phyloP scores from a whole-genome alignment of 1,284 basidiomycete species.

The Ustilago xerochloae region DNA sequence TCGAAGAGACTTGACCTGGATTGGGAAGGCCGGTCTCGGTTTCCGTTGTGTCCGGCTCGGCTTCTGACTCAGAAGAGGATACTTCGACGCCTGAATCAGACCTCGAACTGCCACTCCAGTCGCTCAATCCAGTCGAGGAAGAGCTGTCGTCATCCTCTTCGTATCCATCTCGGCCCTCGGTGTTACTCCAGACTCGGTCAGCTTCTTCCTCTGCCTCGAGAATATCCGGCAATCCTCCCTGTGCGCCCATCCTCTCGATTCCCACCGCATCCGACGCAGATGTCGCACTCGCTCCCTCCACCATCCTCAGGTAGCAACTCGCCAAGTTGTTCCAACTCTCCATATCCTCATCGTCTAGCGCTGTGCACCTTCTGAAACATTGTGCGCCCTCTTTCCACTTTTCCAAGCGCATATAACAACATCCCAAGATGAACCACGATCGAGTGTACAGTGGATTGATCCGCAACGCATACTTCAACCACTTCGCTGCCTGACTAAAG shows the following conservation, averaged over 20 bases:
- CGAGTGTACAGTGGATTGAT: constrained; percentile 90
- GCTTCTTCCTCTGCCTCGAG: constrained; percentile 51
- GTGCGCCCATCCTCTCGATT: constrained; percentile 34
- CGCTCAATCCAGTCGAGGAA: constrained; percentile 34
- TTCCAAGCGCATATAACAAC: constrained; percentile 82
- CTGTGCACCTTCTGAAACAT: constrained; percentile 85
- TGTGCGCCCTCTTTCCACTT: constrained; percentile 80
- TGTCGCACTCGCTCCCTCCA: constrained; percentile 31
- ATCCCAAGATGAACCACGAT: constrained; percentile 96
- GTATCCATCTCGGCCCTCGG: not conserved
- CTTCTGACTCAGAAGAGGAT: constrained; percentile 30
- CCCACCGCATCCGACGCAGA: constrained; percentile 30
- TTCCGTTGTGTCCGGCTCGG: constrained; percentile 29
- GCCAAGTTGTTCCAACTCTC: constrained; percentile 99
- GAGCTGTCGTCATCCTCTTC: constrained; percentile 16
- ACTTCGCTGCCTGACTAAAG: constrained; percentile 76
- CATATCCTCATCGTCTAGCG: constrained; percentile 92
- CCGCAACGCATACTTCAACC: constrained; percentile 76
- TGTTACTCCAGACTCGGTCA: constrained; percentile 40
- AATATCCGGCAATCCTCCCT: constrained; percentile 34
- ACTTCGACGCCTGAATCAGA: constrained; percentile 50
- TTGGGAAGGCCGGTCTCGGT: constrained; percentile 38
- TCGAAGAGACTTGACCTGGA: constrained; percentile 6
- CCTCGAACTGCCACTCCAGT: constrained; percentile 47
- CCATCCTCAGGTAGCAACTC: constrained; percentile 80